A percentile compares a stretch with the other conserved stretches of the same genome.
Conservation (phyloP, 495 filamentous ascomycete genomes). For the Thozetella sp. region DNA sequence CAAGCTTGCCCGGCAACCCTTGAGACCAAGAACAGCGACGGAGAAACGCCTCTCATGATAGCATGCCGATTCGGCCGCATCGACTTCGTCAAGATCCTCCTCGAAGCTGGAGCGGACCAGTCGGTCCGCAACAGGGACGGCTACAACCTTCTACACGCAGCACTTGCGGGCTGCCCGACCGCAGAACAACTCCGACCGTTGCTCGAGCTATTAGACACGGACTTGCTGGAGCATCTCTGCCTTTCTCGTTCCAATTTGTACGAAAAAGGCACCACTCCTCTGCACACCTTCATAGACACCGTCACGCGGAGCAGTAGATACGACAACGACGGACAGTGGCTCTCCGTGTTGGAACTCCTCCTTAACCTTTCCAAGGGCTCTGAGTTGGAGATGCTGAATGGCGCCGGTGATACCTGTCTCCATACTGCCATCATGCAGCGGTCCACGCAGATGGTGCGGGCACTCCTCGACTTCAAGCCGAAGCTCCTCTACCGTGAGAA, state of each 20-base stretch:
- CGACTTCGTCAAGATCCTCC: constrained; percentile 57
- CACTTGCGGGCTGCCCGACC: constrained; percentile 32
- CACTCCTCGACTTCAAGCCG: constrained; percentile 58
- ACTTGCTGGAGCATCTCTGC: constrained; percentile 37
- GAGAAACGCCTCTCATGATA: constrained; percentile 63
- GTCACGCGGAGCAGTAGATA: too few relatives aligned
- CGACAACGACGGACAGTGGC: constrained; percentile 5
- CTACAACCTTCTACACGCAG: constrained; percentile 63
- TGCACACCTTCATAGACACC: constrained; percentile 43
- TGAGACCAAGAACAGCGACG: constrained; percentile 53
- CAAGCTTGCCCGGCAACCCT: constrained; percentile 56
- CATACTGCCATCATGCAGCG: too few relatives aligned
- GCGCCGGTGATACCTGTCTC: too few relatives aligned
- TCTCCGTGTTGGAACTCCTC: constrained; percentile 39
- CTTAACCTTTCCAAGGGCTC: constrained; percentile 56
- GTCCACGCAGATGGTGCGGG: too few relatives aligned
- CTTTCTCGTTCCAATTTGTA: constrained; percentile 34
- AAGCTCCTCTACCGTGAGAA: constrained; percentile 67
- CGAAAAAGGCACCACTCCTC: constrained; percentile 32
- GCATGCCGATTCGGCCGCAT: constrained; percentile 54
- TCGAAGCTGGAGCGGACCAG: constrained; percentile 67
- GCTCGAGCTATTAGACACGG: constrained; percentile 54
- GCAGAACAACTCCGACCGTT: constrained; percentile 37
- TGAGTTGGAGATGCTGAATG: constrained; percentile 34
- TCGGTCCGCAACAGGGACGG: constrained; percentile 48